Base-by-base conservation (phyloP, 257 asterid species). In the Leonotis leonurus region DNA sequence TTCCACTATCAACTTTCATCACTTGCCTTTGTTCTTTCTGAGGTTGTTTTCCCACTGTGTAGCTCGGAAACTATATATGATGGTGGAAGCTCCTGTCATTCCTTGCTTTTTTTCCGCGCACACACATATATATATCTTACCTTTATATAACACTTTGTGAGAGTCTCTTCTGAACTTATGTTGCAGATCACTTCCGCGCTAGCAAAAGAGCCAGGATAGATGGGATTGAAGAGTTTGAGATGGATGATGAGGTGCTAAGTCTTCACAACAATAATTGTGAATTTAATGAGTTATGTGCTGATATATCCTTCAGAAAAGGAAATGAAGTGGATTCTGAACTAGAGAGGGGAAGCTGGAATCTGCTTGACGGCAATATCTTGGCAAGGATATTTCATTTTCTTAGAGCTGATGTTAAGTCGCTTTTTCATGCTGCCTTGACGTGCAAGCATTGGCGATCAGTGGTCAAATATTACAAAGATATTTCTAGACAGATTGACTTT, bases 321-420 rank as follows among this genome's bases (percentile, higher is more conserved):
- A 56, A 48, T 35, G 74, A 66, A 56, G 65, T 75, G 55, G 73
- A 68, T 64, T 53, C 80, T 60, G 80, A 71, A 57, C 37, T 63
- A 63, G 83, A 77, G 76, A 75, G 70, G 44, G 85, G 79, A 69
- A 72, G 75, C 72, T 92, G 99, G 99, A 89, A 67, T 62, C 78
- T 75, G 53, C 87, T 93, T 56, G 83, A 85, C 72, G 90, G 95
- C 27, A 82, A 65, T 72, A 73, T 85, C 56, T 81, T 93, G 81
- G 97, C 94, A 26, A 78, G 97, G 20, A 79, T 89, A 69, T 87
- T 93, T 78, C 95, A 93, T 81, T 89, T 85, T 77, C 99, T 93
- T 25, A 78, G 88, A 78, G 83, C 85, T 67, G 99, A 93, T 82
- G 64, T 83, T 8, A 89, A 76, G 78, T 81, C 96, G 10, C 87